Base-by-base conservation (phyloP, 257 asterid species). In the Phtheirospermum japonicum region DNA sequence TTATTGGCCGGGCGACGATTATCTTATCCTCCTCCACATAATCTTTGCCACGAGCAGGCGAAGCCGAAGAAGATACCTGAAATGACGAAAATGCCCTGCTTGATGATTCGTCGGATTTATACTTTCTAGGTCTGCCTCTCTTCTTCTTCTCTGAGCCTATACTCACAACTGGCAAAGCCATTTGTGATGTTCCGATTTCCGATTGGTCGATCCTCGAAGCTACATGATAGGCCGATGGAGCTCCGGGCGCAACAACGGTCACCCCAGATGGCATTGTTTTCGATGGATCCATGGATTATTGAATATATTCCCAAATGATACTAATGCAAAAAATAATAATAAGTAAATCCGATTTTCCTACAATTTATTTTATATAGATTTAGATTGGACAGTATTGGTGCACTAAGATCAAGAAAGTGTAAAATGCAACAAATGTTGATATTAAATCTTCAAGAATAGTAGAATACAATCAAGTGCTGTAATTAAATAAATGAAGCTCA, bases 41-140 rank as follows among this genome's bases (percentile, higher is more conserved):
- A 61, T 69, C 68, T 77, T 61, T 72, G 43, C 84, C 80, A 2
- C 81, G 46, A 19, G 75, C 67, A 1, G 85, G 84, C 36, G 77
- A 73, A 66, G 80, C 74, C n/a, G 80, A 71, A 2, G 92, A 66
- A 4, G 90, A 83, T 42, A 75, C 28, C 23, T 83, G 93, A 66
- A 52, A 68, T 4, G 89, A 70, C 4, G 89, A 75, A 66, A 82
- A 74, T 49, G 74, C 61, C 72, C 76, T 14, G 30, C 67, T 31
- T 2, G 75, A 61, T 49, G 85, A 33, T 30, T 82, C 89, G 61
- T 82, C 96, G 4, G 95, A 79, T 19, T 66, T 81, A 66, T 90
- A 87, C 77, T 87, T 90, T 83, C 96, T 83, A 6, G 97, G 97
- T n/a, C 97, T 64, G 32, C 97, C 97, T 61, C 95, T 87, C 82